Evolutionary conservation across 176 grass and related monocot genomes (phyloP), one percentile per base, ranked within the genome.

Genomic region (Tuctoria greenei): DNA sequence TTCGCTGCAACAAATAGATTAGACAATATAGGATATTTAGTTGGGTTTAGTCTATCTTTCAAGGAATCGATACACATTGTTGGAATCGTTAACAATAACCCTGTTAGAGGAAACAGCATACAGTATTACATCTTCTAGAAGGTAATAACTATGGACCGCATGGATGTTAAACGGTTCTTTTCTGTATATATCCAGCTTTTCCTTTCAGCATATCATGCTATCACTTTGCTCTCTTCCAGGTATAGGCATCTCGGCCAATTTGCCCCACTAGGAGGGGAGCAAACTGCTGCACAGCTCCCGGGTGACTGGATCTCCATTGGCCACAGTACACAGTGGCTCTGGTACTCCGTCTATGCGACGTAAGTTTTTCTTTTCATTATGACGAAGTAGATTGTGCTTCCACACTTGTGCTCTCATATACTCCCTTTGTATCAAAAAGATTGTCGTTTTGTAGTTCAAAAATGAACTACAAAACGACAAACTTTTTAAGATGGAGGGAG

Each of bases 291-390:
- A 75, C 86, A 97, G 73, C 84, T 97, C 34, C 91, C 95, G 0
- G 88, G 95, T 50, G 95, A 97, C 85, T 97, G 95, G 95, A 85
- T 97, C 74, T 93, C 86, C 76, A 94, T 97, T 76, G 95, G 95
- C 52, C 91, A 87, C 35, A 98, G 95, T 75, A 23, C 38, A 55
- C 95, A 94, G 84, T 98, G 95, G 95, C 91, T 98, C 76, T 98
- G 95, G 95, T 94, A 98, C 46, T 98, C 95, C 0, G 84, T 98
- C 20, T 94, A 98, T 0, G 95, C 95, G 27, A 98, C 88, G 91
- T 94, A 84, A 83, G 73, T 73, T 78, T 16, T 24, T 37, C 43
- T 76, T 78, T 78, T 17, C 36, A 12, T 65, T 38, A 3, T 10
- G 38, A 14, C 57, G 76, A 55, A 71, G 1, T 18, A 42, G 20